These are phyloP conservation scores for Colletotrichum endophyticum DNA, from an alignment of 2,329 filamentous ascomycete species.

Conservation along the genomic window DNA sequence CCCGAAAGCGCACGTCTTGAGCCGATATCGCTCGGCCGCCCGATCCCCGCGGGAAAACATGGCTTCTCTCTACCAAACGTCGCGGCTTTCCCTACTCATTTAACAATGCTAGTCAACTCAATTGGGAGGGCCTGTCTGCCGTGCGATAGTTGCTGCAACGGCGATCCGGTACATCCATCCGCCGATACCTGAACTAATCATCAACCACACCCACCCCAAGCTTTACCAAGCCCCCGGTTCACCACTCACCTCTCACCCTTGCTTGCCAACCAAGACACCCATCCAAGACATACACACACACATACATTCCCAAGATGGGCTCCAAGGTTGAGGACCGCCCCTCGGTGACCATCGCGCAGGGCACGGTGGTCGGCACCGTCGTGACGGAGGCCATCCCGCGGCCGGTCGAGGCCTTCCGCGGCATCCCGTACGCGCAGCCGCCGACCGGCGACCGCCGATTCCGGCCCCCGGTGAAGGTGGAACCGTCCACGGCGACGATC, in stretches of 20 bases:
- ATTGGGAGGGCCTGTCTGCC: background rate
- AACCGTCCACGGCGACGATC: conserved; percentile 25
- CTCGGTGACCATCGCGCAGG: conserved; percentile 36
- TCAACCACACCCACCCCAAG: background rate
- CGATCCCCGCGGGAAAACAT: conserved; percentile 7
- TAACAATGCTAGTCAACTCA: conserved; percentile 1
- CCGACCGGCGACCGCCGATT: conserved; percentile 41
- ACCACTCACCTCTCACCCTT: background rate
- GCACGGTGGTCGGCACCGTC: conserved; percentile 43
- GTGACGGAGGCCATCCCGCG: conserved; percentile 39
- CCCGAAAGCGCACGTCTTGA: background rate
- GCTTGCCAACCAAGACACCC: background rate
- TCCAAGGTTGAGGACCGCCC: conserved; percentile 8
- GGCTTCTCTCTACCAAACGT: background rate
- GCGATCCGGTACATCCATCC: background rate
- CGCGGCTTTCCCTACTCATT: background rate
- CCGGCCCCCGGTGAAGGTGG: conserved; percentile 42
- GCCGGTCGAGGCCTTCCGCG: conserved; percentile 53
- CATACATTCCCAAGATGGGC: background rate
- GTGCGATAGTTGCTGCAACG: background rate
- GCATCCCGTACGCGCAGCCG: conserved; percentile 54
- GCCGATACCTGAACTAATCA: background rate
- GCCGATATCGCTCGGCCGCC: conserved; percentile 11
- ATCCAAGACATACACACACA: background rate
- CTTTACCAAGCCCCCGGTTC: background rate